phyloP scores from a whole-genome alignment of 805 yeast genomes.

The Saccharomycopsis guyanensis region DNA sequence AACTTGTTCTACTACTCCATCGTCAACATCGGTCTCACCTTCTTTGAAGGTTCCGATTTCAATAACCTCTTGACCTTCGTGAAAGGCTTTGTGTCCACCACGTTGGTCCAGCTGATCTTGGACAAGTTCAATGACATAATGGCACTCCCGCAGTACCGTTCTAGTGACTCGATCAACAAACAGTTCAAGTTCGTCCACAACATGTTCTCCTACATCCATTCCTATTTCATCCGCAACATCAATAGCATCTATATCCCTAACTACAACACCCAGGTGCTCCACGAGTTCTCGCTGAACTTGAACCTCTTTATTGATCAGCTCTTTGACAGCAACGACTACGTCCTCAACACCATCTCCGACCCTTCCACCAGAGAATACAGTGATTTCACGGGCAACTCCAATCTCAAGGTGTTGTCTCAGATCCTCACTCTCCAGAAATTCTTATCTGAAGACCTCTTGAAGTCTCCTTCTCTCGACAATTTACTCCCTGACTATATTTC shows the following conservation, averaged over 20 bases:
- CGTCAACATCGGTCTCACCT: conserved; percentile 10
- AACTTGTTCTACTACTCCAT: conserved; percentile 9
- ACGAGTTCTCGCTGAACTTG: background rate
- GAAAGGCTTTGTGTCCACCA: background rate
- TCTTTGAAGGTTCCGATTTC: background rate
- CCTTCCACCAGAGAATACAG: background rate
- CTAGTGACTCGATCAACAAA: background rate
- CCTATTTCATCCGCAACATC: conserved; percentile 2
- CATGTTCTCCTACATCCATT: conserved; percentile 1
- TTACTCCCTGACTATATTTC: background rate
- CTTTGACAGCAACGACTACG: background rate
- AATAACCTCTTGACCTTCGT: background rate
- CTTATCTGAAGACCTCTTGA: background rate
- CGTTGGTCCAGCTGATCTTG: background rate
- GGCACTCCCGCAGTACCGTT: background rate
- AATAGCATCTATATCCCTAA: conserved; percentile 4
- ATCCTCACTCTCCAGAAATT: background rate
- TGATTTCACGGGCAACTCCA: background rate
- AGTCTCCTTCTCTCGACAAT: background rate
- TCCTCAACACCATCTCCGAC: background rate
- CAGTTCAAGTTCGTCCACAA: background rate
- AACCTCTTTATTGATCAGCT: background rate
- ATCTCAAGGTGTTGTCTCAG: background rate
- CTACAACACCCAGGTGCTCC: background rate
- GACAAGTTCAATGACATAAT: background rate